Evolutionary conservation across 805 yeast species (phyloP).

Genomic region (Wickerhamiella alocasiicola): DNA sequence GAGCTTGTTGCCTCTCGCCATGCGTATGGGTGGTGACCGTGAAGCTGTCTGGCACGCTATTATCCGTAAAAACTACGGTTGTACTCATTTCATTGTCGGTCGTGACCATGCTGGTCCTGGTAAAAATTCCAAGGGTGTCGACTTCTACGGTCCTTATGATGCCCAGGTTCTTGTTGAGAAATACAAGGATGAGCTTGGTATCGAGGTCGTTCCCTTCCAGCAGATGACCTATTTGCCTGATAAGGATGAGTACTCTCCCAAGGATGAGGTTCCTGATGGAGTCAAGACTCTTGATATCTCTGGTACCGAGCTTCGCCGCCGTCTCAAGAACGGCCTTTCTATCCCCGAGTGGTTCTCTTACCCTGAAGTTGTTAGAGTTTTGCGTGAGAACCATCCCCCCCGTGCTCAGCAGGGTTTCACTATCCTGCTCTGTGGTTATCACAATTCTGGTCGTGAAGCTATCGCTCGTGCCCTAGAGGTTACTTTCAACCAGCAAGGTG

Average conservation of each 20-base stretch:
- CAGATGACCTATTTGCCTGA: slow-evolving; percentile 95
- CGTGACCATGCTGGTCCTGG: slow-evolving; percentile 99
- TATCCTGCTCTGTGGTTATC: slow-evolving; percentile 48
- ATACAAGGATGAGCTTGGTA: slow-evolving; percentile 64
- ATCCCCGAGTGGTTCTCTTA: slow-evolving; percentile 97
- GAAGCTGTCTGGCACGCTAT: slow-evolving; percentile 98
- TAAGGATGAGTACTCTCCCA: slow-evolving; percentile 88
- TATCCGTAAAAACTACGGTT: slow-evolving; percentile 92
- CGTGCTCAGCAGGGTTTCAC: slow-evolving; percentile 83
- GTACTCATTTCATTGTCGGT: slow-evolving; percentile 93
- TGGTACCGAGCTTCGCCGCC: slow-evolving; percentile 86
- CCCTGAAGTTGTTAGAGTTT: slow-evolving; percentile 86
- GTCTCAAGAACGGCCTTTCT: slow-evolving; percentile 71
- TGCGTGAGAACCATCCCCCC: slow-evolving; percentile 89
- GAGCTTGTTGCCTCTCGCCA: slow-evolving; percentile 82
- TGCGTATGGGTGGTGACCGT: slow-evolving; percentile 99
- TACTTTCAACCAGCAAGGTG: slow-evolving; percentile 81
- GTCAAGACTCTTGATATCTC: slow-evolving; percentile 80
- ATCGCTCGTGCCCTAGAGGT: slow-evolving; percentile 77
- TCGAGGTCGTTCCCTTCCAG: slow-evolving; percentile 89
- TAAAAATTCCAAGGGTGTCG: slow-evolving; percentile 71
- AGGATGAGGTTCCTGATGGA: slow-evolving; percentile 73
- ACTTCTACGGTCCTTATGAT: slow-evolving; percentile 93
- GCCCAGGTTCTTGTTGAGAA: slow-evolving; percentile 81
- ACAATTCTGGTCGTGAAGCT: slow-evolving; percentile 48